Percentiles rank a stretch among this genome's conserved stretches.
Conservation (phyloP, 1,284 basidiomycete genomes). For the Cutaneotrichosporon sp. region DNA sequence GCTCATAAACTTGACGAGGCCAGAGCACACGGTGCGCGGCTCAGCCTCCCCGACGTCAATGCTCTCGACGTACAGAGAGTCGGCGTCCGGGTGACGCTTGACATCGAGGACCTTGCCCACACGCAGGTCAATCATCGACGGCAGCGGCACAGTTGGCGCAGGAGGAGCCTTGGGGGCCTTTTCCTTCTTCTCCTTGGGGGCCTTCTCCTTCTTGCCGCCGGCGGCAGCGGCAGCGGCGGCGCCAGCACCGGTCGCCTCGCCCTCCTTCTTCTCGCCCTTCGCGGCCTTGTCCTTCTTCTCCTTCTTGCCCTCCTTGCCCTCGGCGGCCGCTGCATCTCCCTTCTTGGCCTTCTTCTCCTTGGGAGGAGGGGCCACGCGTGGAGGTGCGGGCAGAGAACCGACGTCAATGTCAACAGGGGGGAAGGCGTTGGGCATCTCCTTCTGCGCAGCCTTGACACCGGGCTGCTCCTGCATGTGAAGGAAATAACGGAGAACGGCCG, state of each 20-base stretch:
- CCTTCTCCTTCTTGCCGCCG: constrained; percentile 46
- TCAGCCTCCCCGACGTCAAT: constrained; percentile 90
- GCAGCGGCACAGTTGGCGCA: constrained; percentile 69
- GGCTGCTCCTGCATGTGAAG: constrained; percentile 78
- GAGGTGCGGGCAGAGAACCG: constrained; percentile 63
- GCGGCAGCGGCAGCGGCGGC: constrained; percentile 6
- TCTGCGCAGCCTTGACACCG: constrained; percentile 49
- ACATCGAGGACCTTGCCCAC: constrained; percentile 89
- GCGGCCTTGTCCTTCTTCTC: constrained; percentile 35
- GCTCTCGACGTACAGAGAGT: constrained; percentile 83
- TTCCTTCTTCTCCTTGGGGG: constrained; percentile 51
- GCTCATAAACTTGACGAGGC: constrained; percentile 88
- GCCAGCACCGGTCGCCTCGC: constrained; percentile 19
- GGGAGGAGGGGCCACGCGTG: constrained; percentile 62
- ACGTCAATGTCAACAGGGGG: constrained; percentile 64
- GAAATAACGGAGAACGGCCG: constrained; percentile 84
- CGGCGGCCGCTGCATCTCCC: constrained; percentile 45
- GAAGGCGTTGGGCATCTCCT: constrained; percentile 51
- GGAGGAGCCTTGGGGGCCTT: constrained; percentile 46
- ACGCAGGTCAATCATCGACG: constrained; percentile 89
- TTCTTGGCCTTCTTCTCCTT: constrained; percentile 68
- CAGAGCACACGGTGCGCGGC: constrained; percentile 88
- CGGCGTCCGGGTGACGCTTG: constrained; percentile 88
- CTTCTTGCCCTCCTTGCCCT: constrained; percentile 24
- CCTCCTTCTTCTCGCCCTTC: constrained; percentile 24